phyloP scores from a whole-genome alignment of 495 filamentous ascomycete genomes.

The Xylaria sp. region DNA sequence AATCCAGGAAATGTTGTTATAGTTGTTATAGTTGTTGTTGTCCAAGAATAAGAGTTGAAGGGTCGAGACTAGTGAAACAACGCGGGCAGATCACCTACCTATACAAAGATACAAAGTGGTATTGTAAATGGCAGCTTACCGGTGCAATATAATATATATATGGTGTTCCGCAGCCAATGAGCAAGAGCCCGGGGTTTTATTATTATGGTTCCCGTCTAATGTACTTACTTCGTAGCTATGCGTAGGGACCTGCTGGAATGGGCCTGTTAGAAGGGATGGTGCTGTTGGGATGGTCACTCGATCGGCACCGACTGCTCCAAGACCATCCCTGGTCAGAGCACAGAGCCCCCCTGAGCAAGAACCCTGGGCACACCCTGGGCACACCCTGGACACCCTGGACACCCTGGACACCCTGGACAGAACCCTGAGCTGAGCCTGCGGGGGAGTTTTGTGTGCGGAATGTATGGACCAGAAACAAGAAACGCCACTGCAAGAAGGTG shows the following conservation, averaged over 20 bases:
- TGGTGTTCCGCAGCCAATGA: background rate
- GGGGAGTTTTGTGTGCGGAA: conserved; percentile 9
- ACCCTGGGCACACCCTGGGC: no score
- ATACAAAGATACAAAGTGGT: background rate
- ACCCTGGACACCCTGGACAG: no score
- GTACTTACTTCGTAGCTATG: no score
- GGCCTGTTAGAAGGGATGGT: background rate
- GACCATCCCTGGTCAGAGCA: background rate
- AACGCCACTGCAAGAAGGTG: conserved; percentile 14
- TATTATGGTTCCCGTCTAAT: no score
- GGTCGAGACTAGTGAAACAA: background rate
- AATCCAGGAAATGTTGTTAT: background rate
- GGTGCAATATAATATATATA: background rate
- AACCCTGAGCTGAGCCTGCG: conserved; percentile 9
- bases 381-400: no score
- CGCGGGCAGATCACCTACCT: conserved; percentile 2
- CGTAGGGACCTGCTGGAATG: background rate
- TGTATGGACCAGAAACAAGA: conserved; percentile 1
- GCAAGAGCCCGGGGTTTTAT: background rate
- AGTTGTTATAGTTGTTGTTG: background rate
- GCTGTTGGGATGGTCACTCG: background rate
- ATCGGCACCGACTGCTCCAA: conserved; percentile 5
- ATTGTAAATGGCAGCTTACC: conserved; percentile 2
- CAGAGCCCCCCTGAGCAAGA: no score
- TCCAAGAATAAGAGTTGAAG: background rate